Conservation (phyloP, 2,329 filamentous ascomycete genomes). For the Diaporthe sp. region DNA sequence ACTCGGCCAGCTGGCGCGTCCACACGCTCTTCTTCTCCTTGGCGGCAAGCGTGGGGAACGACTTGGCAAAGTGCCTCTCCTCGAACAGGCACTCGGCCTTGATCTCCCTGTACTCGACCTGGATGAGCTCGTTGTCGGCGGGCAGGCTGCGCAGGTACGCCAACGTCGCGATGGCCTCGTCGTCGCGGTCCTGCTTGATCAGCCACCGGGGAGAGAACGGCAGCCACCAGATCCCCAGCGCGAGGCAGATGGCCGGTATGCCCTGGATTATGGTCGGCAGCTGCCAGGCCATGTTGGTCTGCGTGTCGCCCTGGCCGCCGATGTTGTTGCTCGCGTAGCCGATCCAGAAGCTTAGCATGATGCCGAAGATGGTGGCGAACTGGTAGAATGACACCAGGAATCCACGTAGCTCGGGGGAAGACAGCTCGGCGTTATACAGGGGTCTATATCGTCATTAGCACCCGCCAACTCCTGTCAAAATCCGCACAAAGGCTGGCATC, state of each 20-base stretch:
- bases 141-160: conserved; percentile 45
- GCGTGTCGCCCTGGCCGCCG: conserved; percentile 54
- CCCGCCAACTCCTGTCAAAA: too few species aligned
- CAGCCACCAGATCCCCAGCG: conserved; percentile 52
- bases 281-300: conserved; percentile 55
- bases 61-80: conserved; percentile 52
- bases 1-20: conserved; percentile 59
- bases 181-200: conserved; percentile 49
- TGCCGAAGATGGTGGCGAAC: conserved; percentile 68
- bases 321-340: conserved; percentile 59
- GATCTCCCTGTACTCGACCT: conserved; percentile 58
- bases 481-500: conserved; percentile 20
- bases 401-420: conserved; percentile 73
- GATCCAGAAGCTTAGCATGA: conserved; percentile 62
- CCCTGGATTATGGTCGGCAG: conserved; percentile 58
- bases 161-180: conserved; percentile 38
- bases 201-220: conserved; percentile 62
- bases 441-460: conserved; percentile 40
- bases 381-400: conserved; percentile 74
- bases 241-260: conserved; percentile 48
- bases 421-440: conserved; percentile 62
- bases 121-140: conserved; percentile 47
- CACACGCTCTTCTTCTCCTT: conserved; percentile 54
- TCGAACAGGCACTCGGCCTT: conserved; percentile 57
- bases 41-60: conserved; percentile 55